These are phyloP conservation scores for Rhodotorula taiwanensis DNA, from an alignment of 768 basidiomycete species.

Conservation along the genomic window DNA sequence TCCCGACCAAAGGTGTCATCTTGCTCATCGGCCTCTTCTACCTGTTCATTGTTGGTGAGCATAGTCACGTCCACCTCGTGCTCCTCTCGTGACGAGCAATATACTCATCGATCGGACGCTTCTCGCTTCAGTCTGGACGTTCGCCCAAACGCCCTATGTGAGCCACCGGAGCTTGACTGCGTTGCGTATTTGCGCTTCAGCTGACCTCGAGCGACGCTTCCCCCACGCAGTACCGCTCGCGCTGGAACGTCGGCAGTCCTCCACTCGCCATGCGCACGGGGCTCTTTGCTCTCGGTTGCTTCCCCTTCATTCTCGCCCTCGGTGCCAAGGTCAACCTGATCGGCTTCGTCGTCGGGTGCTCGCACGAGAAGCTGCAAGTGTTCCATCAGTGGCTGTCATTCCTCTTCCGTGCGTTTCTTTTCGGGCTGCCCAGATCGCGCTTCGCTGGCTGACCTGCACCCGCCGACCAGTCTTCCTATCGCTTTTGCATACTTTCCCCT, in stretches of 20 bases:
- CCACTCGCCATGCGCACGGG: conserved; percentile 40
- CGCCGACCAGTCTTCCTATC: conserved; percentile 24
- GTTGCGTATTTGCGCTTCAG: background rate
- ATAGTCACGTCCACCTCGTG: background rate
- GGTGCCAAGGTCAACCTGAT: conserved; percentile 40
- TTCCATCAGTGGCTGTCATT: conserved; percentile 38
- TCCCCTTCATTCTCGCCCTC: conserved; percentile 40
- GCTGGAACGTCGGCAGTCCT: conserved; percentile 39
- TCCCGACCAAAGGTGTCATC: conserved; percentile 18
- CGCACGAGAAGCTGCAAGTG: conserved; percentile 42
- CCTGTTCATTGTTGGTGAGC: conserved; percentile 25
- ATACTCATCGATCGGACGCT: no score
- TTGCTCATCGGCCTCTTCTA: conserved; percentile 19
- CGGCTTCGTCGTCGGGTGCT: conserved; percentile 40
- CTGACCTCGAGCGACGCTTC: background rate
- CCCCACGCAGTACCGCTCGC: conserved; percentile 27
- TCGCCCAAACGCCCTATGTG: background rate
- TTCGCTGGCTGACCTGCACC: no score
- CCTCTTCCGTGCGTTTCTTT: conserved; percentile 29
- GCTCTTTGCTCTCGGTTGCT: conserved; percentile 36
- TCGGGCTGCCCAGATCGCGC: no score
- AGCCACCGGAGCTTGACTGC: background rate
- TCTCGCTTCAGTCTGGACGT: background rate
- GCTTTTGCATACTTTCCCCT: conserved; percentile 39
- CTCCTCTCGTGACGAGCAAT: background rate